A percentile compares a stretch with the other conserved stretches of the same genome.
Evolutionary conservation across 257 asterid genomes (phyloP).

Genomic region (Henckelia pumila): DNA sequence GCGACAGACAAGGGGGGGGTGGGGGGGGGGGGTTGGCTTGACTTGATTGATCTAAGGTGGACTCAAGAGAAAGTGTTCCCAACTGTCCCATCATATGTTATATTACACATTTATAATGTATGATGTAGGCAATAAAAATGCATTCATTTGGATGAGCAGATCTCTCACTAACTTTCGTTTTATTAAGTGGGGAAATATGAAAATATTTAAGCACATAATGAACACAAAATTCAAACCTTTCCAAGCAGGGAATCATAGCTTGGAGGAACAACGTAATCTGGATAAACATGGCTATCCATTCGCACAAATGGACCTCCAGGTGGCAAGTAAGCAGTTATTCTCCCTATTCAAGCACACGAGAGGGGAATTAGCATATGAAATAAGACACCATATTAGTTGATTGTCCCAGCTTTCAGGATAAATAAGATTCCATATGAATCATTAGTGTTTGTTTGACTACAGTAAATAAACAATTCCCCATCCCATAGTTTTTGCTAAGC

Average conservation of each 20-base stretch:
- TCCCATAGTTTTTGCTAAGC: conserved; percentile 1
- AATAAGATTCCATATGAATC: not conserved
- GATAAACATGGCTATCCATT: conserved; percentile 99
- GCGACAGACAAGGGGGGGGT: no score
- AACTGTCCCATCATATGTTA: no score
- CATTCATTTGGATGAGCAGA: not conserved
- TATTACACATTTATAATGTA: not conserved
- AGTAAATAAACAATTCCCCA: not conserved
- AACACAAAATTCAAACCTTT: conserved; percentile 51
- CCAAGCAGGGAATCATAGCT: conserved; percentile 98
- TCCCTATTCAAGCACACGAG: conserved; percentile 55
- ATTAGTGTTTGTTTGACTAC: not conserved
- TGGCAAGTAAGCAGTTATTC: conserved; percentile 90
- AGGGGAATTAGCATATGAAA: conserved; percentile 17
- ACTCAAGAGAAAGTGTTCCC: no score
- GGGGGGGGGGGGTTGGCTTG: no score
- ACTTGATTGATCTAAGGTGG: no score
- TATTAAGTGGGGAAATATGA: not conserved
- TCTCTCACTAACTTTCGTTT: not conserved
- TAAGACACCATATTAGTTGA: not conserved
- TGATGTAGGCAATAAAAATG: not conserved
- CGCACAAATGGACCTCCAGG: conserved; percentile 98
- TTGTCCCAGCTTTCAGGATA: conserved; percentile 10
- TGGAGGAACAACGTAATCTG: conserved; percentile 98
- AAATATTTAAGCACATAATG: not conserved